These are phyloP conservation scores for Quercus ilex DNA, from an alignment of 306 rosid species.

Conservation along the genomic window DNA sequence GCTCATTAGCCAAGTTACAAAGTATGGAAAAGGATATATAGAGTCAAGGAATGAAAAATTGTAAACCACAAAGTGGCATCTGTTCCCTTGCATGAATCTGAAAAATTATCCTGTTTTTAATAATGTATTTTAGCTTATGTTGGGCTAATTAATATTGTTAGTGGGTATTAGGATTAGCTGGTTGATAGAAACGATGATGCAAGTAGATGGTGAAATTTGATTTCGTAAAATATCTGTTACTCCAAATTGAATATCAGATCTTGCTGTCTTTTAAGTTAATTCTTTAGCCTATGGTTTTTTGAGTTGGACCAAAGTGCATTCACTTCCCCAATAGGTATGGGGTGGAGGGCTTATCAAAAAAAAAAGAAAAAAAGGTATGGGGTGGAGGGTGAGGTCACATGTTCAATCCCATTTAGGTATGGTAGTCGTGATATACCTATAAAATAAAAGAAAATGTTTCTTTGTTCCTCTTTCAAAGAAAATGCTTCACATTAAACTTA, in stretches of 20 bases:
- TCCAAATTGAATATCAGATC: neutral
- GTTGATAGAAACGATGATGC: neutral
- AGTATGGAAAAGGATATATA: neutral
- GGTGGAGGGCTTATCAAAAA: no score
- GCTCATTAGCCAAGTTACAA: no score
- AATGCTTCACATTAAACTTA: neutral
- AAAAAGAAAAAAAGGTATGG: no score
- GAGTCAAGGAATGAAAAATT: neutral
- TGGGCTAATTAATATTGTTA: neutral
- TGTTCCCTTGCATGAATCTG: neutral
- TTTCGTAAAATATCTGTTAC: neutral
- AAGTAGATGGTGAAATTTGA: neutral
- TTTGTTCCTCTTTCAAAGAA: neutral
- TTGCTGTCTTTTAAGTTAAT: neutral
- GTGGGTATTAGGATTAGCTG: neutral
- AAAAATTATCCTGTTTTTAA: neutral
- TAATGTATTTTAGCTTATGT: neutral
- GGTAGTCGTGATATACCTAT: neutral
- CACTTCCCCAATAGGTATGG: neutral
- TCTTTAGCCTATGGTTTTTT: neutral
- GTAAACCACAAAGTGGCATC: neutral
- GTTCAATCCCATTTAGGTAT: neutral
- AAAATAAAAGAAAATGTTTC: neutral
- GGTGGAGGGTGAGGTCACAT: neutral
- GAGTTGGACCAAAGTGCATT: neutral